These are phyloP conservation scores for Clonostachys rhizophaga DNA, from an alignment of 2,329 filamentous ascomycete genomes.

Conservation along the genomic window DNA sequence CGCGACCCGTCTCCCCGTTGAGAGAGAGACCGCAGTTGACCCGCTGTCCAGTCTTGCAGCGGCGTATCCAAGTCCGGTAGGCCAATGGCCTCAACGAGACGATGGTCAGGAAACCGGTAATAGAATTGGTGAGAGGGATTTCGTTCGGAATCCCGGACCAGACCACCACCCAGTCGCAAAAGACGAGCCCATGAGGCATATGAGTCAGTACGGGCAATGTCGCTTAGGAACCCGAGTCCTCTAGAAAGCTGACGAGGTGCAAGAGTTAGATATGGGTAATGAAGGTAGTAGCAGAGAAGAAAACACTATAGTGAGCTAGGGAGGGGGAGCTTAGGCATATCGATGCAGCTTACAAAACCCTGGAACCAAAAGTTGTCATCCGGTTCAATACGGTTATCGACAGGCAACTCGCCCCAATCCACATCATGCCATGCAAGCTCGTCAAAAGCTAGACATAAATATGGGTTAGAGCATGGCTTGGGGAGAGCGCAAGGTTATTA, in stretches of 20 bases:
- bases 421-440: neutral
- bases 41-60: neutral
- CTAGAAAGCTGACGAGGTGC: neutral
- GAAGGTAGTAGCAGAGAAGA: neutral
- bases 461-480: neutral
- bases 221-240: neutral
- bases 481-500: neutral
- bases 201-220: neutral
- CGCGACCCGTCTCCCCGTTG: neutral
- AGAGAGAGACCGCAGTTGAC: neutral
- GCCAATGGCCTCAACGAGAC: neutral
- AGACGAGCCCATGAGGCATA: neutral
- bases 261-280: neutral
- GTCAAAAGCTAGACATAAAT: neutral
- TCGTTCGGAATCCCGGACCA: neutral
- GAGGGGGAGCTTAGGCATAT: neutral
- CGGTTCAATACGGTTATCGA: neutral
- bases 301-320: neutral
- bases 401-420: neutral
- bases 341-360: neutral
- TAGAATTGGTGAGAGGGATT: neutral
- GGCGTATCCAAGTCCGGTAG: neutral
- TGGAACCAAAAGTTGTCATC: neutral
- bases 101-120: neutral
- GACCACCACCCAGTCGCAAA: neutral